Evolutionary conservation across 1,284 basidiomycete genomes (phyloP), one percentile per base, ranked within the genome.

Genomic region (Papiliotrema fonsecae): DNA sequence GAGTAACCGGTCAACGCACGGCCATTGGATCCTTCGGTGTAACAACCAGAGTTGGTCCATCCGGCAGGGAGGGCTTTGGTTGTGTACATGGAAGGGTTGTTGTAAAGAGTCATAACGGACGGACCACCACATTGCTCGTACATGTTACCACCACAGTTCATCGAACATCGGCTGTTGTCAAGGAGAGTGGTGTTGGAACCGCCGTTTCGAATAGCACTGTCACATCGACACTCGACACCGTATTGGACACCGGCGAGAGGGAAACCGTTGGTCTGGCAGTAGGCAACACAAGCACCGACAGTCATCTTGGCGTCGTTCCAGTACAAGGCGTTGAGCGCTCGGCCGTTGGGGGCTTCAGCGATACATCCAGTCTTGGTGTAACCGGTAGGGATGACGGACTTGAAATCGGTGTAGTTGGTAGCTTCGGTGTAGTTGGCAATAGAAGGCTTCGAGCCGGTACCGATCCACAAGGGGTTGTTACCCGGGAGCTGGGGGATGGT

Each of bases 21-120:
- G 10, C 63, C 63, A 32, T 24, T 45, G 4, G 61, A 48, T 5
- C 51, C 60, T 42, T 72, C 67, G 27, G 62, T 54, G 37, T 67
- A 61, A 58, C 70, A 73, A 3, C 70, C 70, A 9, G 55, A 48
- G 19, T 56, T 52, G 2, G 48, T 46, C 54, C 57, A 72, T 4
- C 68, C 67, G 24, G 60, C 32, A 2, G 68, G 61, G 22, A 69
- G 52, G 13, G 50, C 39, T 9, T 54, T 38, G 34, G 30, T 73
- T 2, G 77, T 71, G 55, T 77, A 76, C 42, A 80, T 62, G 2
- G 74, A 70, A 2, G 77, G 75, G 55, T 77, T 80, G 65, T 77
- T 78, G 72, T 77, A 76, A 14, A 78, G 63, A 26, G 76, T 77
- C 55, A 80, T 45, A 16, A 55, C 55, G 5, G 45, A 19, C 5